Base-by-base conservation (phyloP, 768 basidiomycete species). In the Russula abietina region DNA sequence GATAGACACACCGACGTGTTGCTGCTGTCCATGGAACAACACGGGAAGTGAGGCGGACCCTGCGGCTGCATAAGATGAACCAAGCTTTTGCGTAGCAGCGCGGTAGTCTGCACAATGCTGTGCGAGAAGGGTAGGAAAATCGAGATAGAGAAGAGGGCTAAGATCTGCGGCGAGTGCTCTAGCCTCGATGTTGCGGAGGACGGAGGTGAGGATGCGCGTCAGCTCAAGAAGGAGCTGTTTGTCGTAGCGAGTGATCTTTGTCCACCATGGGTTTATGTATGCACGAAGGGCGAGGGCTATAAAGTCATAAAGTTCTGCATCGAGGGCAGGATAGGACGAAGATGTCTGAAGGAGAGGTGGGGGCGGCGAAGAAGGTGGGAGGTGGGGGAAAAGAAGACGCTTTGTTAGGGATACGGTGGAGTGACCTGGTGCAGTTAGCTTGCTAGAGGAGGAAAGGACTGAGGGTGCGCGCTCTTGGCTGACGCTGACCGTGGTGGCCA, bases 221-320 rank as follows among this genome's bases (percentile, higher is more conserved):
- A 92, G 82, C 65, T 88, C 83, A 26, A 89, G 87, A 30, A 92
- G 81, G 61, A 94, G 81, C 59, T 91, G 86, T 70, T 83, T 90
- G 81, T 93, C 91, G 65, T 90, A 89, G 62, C 88, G 82, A 1
- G 91, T 83, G 57, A 93, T 80, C 69, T 84, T 89, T 36, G 87
- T 79, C 89, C 91, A 94, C 92, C 91, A 94, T 1, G 89, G 87
- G 52, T 84, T 82, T 41, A 94, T 83, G 69, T 80, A 88, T 7
- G 90, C 90, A 38, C 91, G 81, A 26, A 94, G 79, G 11, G 85
- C 81, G 61, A 93, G 85, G 0, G 92, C 91, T 36, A 92, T 78
- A 61, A 92, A 79, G 73, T 93, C 88, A 70, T 93, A 92, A 5
- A 89, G 73, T 70, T 89, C 88, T 6, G 80, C 77, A 60, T 81